phyloP scores from a whole-genome alignment of 805 yeast genomes.

The Candida peoriensis region DNA sequence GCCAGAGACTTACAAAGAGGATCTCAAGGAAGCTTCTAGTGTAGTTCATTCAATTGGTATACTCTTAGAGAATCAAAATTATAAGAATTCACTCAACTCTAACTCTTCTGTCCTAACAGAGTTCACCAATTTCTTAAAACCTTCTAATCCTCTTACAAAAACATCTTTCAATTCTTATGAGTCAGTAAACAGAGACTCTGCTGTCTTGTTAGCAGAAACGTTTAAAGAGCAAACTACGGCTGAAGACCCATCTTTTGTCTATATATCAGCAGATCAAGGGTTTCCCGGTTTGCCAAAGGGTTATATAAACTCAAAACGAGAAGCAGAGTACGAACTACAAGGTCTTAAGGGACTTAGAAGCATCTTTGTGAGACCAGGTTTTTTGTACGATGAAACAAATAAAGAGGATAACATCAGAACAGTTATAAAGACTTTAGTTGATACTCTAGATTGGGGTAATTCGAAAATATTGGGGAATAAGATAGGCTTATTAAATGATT shows the following conservation, averaged over 20 bases:
- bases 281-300: conserved; percentile 65
- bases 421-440: conserved; percentile 37
- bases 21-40: conserved; percentile 46
- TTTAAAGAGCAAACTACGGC: conserved; percentile 29
- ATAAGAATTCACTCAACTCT: conserved; percentile 46
- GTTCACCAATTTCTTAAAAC: conserved; percentile 38
- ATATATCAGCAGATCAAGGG: conserved; percentile 75
- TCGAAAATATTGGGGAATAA: conserved; percentile 33
- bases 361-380: conserved; percentile 73
- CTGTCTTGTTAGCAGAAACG: conserved; percentile 56
- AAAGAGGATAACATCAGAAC: conserved; percentile 32
- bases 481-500: conserved; percentile 35
- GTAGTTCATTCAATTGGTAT: conserved; percentile 86
- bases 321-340: conserved; percentile 59
- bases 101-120: conserved; percentile 25
- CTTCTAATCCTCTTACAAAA: conserved; percentile 54
- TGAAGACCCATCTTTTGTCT: conserved; percentile 49
- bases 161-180: conserved; percentile 46
- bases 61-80: conserved; percentile 60
- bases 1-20: conserved; percentile 48
- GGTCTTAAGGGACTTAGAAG: conserved; percentile 47
- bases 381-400: conserved; percentile 60
- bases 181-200: conserved; percentile 64
- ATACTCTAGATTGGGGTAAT: conserved; percentile 40
- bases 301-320: conserved; percentile 71